Evolutionary conservation across 73 alveolate genomes (phyloP).

Genomic region (Paraurostyla sp.): DNA sequence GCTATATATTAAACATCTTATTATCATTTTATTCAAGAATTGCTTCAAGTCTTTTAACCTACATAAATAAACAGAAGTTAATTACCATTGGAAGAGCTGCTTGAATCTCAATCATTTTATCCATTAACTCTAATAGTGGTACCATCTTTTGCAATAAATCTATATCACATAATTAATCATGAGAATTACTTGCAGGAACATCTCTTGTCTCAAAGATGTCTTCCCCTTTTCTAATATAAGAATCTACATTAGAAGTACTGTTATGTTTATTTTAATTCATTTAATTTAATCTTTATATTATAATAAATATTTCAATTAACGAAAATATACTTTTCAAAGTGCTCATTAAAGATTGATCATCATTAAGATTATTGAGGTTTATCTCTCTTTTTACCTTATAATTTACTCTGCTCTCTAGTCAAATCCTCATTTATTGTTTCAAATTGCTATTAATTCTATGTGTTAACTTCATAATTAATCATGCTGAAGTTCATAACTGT

Average conservation of each 20-base stretch:
- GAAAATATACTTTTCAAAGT: too few relatives aligned
- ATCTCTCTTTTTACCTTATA: not conserved
- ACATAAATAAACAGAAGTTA: not conserved
- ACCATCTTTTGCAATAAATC: slow-evolving; percentile 2
- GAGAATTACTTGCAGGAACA: not conserved
- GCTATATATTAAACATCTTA: not conserved
- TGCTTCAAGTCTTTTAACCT: not conserved
- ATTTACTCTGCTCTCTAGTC: not conserved
- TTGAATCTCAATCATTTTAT: slow-evolving; percentile 17
- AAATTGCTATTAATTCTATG: not conserved
- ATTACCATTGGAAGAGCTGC: not conserved
- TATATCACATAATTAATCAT: not conserved
- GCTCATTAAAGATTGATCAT: too few relatives aligned
- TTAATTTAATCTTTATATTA: too few relatives aligned
- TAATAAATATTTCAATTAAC: too few relatives aligned
- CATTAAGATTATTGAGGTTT: too few relatives aligned
- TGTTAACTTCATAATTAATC: too few relatives aligned
- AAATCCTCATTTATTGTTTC: not conserved
- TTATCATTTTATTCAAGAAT: slow-evolving; percentile 1
- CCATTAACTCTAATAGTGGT: slow-evolving; percentile 34
- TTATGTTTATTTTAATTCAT: too few relatives aligned
- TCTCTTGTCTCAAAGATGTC: not conserved
- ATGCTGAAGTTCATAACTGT: not conserved
- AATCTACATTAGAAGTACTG: too few relatives aligned
- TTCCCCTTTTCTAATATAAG: not conserved